Evolutionary conservation across 306 rosid genomes (phyloP), one percentile per base, ranked within the genome.

Genomic region (Citrullus amarus): DNA sequence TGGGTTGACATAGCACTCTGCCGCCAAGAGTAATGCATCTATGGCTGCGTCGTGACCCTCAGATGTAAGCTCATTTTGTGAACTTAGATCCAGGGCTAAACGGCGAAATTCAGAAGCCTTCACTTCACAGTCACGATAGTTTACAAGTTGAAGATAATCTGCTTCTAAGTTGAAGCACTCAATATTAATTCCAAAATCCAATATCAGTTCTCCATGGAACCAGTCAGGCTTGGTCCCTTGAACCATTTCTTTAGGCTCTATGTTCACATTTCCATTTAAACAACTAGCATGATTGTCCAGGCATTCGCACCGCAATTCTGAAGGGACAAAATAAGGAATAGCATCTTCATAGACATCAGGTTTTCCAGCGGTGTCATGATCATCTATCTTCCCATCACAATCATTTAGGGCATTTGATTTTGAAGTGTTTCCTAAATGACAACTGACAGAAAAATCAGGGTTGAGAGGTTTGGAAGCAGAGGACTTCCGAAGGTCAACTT

Each of bases 1-100:
- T 18, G 98, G 98, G 85, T 93, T 93, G 66, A 93, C 93, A 83
- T 91, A 88, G 84, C 98, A 93, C 85, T 93, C 98, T 66, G 98
- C 97, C 20, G 97, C 96, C 85, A 93, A 84, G 73, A 93, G 88
- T 87, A 93, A 83, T 82, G 98, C 96, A 89, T 91, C 97, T 80
- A 93, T 83, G 57, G 96, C 93, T 80, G 97, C 97, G 83, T 93
- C 93, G 82, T 91, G 98, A 85, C 96, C 87, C 88, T 91, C 98
- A 83, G 79, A 81, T 48, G 88, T 83, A 80, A 89, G 62, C 36
- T 90, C 91, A 72, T 78, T 87, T 77, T 88, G 92, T 75, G 96
- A 89, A 82, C 90, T 96, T 66, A 91, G 87, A 84, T 93, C 98
- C 76, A 85, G 81, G 77, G 98, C 97, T 87, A 93, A 80, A 56